Conservation (phyloP, 2,329 filamentous ascomycete species). For the Aspergillus intermedius region DNA sequence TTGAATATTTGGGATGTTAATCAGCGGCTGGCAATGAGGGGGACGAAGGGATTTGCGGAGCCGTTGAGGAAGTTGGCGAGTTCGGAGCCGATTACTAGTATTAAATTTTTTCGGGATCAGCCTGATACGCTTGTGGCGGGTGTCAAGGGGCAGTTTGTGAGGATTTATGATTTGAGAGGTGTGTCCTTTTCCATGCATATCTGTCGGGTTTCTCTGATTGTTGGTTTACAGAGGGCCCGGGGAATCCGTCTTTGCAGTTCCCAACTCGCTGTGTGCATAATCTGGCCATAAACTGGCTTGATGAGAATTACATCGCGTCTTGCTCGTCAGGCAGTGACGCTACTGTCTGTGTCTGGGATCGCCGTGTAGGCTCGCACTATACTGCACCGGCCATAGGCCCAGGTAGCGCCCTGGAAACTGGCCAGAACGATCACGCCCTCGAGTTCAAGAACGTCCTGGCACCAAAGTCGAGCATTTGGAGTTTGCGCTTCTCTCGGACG, state of each 20-base stretch:
- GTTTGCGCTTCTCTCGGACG: slow-evolving; percentile 54
- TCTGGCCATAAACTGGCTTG: slow-evolving; percentile 56
- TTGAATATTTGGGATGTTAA: slow-evolving; percentile 60
- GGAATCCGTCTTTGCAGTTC: slow-evolving; percentile 41
- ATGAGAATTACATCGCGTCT: slow-evolving; percentile 60
- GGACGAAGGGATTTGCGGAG: slow-evolving; percentile 32
- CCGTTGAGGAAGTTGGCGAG: slow-evolving; percentile 55
- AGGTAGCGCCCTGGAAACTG: slow-evolving; percentile 22
- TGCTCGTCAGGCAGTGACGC: slow-evolving; percentile 50
- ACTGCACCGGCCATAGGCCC: slow-evolving; percentile 29
- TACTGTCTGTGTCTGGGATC: slow-evolving; percentile 58
- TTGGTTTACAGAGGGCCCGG: slow-evolving; percentile 24
- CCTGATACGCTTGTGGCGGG: slow-evolving; percentile 57
- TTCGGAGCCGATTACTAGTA: slow-evolving; percentile 57
- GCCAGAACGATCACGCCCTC: slow-evolving; percentile 46
- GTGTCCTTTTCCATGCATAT: slow-evolving; percentile 13
- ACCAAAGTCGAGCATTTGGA: slow-evolving; percentile 52
- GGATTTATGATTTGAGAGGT: slow-evolving; percentile 59
- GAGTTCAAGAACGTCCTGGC: slow-evolving; percentile 52
- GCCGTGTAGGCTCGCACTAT: slow-evolving; percentile 42
- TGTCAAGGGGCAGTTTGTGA: slow-evolving; percentile 54
- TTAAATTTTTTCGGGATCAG: slow-evolving; percentile 57
- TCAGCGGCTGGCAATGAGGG: slow-evolving; percentile 35
- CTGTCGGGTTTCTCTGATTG: slow-evolving; percentile 2
- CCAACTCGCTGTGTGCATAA: slow-evolving; percentile 58